Evolutionary conservation across 2,329 filamentous ascomycete genomes (phyloP).

Genomic region (Talaromyces sp.): DNA sequence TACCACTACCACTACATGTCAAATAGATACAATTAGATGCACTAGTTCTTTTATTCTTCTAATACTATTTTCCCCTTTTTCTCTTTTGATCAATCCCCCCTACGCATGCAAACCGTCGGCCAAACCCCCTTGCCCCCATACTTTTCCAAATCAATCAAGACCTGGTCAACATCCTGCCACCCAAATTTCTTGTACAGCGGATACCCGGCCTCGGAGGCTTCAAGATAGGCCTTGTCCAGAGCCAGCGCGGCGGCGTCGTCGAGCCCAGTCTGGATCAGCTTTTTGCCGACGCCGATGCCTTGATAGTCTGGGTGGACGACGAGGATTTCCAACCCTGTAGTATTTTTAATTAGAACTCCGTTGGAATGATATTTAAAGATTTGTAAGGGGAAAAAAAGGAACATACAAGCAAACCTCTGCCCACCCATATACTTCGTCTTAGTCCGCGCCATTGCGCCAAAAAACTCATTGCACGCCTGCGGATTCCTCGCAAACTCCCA

Average conservation of each 20-base stretch:
- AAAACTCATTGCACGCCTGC: conserved; percentile 11
- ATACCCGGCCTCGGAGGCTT: conserved; percentile 6
- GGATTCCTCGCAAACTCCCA: conserved; percentile 6
- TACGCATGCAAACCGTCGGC: conserved; percentile 3
- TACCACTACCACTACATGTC: no score
- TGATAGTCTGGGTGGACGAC: conserved; percentile 6
- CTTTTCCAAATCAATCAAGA: conserved; percentile 1
- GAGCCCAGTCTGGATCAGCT: conserved; percentile 6
- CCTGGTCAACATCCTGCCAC: conserved; percentile 1
- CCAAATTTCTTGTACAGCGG: conserved; percentile 10
- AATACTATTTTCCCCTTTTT: background rate
- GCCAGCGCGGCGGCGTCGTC: conserved; percentile 3
- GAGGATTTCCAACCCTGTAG: conserved; percentile 4
- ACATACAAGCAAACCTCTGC: conserved; percentile 9
- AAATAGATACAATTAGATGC: background rate
- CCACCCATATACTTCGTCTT: conserved; percentile 8
- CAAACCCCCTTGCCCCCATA: conserved; percentile 4
- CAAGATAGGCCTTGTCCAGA: conserved; percentile 4
- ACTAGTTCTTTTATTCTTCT: background rate
- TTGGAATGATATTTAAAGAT: background rate
- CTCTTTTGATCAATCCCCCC: background rate
- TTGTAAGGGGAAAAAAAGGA: background rate
- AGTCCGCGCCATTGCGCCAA: conserved; percentile 1
- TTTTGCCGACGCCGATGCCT: conserved; percentile 3
- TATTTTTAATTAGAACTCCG: background rate